Conservation (phyloP, 1,139 yeast genomes). For the Schizosaccharomyces versatilis region DNA sequence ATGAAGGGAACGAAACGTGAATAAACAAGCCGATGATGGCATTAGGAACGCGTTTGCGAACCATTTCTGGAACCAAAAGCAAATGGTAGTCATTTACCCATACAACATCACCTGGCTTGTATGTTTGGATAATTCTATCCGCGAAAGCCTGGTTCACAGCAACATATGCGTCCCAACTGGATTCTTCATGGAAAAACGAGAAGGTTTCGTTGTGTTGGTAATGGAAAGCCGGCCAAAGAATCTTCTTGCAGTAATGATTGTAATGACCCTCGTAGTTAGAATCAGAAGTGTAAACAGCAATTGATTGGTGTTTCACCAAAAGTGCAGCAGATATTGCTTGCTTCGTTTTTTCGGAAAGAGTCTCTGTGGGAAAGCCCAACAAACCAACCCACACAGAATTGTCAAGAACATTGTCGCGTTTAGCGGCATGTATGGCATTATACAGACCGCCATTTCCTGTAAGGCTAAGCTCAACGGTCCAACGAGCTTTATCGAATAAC, state of each 20-base stretch:
- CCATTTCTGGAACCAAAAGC: conserved; percentile 65
- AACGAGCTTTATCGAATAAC: conserved; percentile 44
- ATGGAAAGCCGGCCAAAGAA: conserved; percentile 90
- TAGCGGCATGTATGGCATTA: conserved; percentile 58
- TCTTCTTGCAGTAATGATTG: conserved; percentile 72
- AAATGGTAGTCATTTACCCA: conserved; percentile 94
- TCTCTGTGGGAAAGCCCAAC: conserved; percentile 68
- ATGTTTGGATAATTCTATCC: conserved; percentile 41
- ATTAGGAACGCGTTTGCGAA: conserved; percentile 49
- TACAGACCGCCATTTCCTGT: conserved; percentile 76
- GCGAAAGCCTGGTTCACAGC: conserved; percentile 61
- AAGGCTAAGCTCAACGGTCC: conserved; percentile 47
- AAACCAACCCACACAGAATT: conserved; percentile 54
- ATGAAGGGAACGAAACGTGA: conserved; percentile 87
- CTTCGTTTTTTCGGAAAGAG: conserved; percentile 36
- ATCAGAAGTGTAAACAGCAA: conserved; percentile 55
- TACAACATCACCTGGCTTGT: conserved; percentile 46
- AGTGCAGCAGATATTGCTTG: conserved; percentile 7
- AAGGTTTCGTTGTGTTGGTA: conserved; percentile 93
- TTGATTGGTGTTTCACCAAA: conserved; percentile 30
- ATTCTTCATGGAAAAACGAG: conserved; percentile 84
- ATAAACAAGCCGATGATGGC: conserved; percentile 82
- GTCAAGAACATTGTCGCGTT: conserved; percentile 26
- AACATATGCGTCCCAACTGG: conserved; percentile 74
- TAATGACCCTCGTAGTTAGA: conserved; percentile 72